phyloP scores from a whole-genome alignment of 1,284 basidiomycete species.

The Cryptococcus sp. region DNA sequence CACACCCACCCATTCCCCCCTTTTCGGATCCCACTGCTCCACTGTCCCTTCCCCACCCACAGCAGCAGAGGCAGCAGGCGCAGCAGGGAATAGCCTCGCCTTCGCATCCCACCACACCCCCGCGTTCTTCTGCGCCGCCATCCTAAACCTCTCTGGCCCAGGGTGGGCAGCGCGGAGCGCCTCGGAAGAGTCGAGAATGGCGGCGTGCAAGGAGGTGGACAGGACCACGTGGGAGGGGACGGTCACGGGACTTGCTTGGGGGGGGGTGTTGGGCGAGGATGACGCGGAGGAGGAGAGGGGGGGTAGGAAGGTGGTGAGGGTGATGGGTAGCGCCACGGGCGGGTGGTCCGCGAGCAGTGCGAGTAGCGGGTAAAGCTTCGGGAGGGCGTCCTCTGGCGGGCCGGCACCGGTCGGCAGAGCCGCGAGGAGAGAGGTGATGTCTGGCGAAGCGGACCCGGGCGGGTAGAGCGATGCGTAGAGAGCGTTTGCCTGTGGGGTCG shows the following conservation, averaged over 20 bases:
- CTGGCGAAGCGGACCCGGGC: conserved; percentile 40
- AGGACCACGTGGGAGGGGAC: conserved; percentile 51
- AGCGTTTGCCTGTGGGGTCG: conserved; percentile 67
- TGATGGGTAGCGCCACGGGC: conserved; percentile 58
- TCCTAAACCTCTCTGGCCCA: conserved; percentile 78
- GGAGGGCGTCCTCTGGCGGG: not conserved
- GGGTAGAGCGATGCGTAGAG: conserved; percentile 59
- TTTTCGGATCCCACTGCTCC: conserved; percentile 60
- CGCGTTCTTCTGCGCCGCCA: conserved; percentile 74
- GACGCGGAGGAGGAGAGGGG: conserved; percentile 56
- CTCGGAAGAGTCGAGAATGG: conserved; percentile 78
- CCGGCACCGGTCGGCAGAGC: not conserved
- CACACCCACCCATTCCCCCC: conserved; percentile 54
- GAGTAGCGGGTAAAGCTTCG: conserved; percentile 10
- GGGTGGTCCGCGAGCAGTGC: not conserved
- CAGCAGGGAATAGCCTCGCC: conserved; percentile 54
- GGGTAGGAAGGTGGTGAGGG: conserved; percentile 55
- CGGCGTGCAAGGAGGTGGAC: conserved; percentile 72
- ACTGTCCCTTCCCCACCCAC: conserved; percentile 26
- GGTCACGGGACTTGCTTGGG: conserved; percentile 29
- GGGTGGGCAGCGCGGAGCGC: conserved; percentile 64
- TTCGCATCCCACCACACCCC: conserved; percentile 65
- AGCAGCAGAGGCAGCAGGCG: not conserved
- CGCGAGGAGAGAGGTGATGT: conserved; percentile 12
- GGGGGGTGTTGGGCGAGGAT: too few species aligned